Conservation (phyloP, 495 filamentous ascomycete species). For the Aspergillus carlsbadensis region DNA sequence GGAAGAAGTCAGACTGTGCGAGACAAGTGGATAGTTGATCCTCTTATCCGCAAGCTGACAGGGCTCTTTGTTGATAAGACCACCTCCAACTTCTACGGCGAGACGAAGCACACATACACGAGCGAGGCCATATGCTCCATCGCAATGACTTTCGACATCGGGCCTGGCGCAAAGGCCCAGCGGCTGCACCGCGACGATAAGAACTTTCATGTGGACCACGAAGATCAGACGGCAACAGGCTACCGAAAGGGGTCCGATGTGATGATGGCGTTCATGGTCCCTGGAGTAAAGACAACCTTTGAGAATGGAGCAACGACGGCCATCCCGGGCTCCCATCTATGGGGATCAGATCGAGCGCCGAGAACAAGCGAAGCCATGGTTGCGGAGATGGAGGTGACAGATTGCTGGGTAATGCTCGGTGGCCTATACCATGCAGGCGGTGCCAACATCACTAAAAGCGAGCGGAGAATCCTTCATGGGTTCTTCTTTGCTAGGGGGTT, state of each 20-base stretch:
- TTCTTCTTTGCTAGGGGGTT: conserved; percentile 23
- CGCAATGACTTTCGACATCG: conserved; percentile 20
- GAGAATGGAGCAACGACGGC: conserved; percentile 34
- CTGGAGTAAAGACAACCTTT: conserved; percentile 29
- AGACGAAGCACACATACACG: conserved; percentile 20
- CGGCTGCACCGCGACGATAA: conserved; percentile 19
- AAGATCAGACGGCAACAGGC: conserved; percentile 12
- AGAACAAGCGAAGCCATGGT: conserved; percentile 11
- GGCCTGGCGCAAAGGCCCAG: conserved; percentile 18
- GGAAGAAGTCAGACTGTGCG: conserved; percentile 20
- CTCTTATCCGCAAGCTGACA: conserved; percentile 17
- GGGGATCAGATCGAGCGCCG: conserved; percentile 18
- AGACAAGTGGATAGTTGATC: conserved; percentile 21
- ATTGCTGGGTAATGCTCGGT: conserved; percentile 24
- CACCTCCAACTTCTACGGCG: conserved; percentile 21
- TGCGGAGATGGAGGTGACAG: conserved; percentile 19
- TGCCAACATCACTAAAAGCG: conserved; percentile 14
- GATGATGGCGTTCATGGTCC: conserved; percentile 28
- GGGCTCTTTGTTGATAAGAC: conserved; percentile 21
- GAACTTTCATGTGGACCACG: conserved; percentile 19
- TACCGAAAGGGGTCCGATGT: conserved; percentile 16
- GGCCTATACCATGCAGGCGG: conserved; percentile 24
- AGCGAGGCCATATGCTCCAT: conserved; percentile 19
- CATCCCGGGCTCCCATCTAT: conserved; percentile 21
- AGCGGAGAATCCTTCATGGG: conserved; percentile 17